Evolutionary conservation across 305 asterid species (phyloP), one percentile per base, ranked within the genome.

Genomic region (Plantago coronopus): DNA sequence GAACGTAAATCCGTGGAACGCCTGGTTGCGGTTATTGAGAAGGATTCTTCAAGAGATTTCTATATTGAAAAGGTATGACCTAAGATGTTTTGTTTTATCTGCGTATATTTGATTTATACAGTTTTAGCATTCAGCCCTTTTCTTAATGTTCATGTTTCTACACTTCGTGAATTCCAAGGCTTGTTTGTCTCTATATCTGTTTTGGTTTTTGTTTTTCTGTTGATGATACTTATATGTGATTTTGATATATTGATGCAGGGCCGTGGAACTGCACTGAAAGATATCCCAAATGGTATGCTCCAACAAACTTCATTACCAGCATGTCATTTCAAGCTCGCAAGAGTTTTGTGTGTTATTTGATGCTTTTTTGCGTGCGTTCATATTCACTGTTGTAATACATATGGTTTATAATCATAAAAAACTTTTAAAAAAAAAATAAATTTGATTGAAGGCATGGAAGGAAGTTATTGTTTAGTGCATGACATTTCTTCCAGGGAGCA

Each of bases 1-100:
- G 95, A 85, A 66, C 81, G 95, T 25, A 89, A 87, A 79, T 89
- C 95, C 48, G 97, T 87, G 40, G 91, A 83, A 66, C 80, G 95
- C 76, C 70, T 89, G 78, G 97, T 87, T 54, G 94, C 94, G 42
- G 62, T 74, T 54, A 67, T 87, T 65, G 95, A 89, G 65, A 79
- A 72, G 74, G 95, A 86, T 29, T 53, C 83, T 31, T 38, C 67
- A 38, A 89, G 59, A 71, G 91, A 80, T 21, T 67, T 89, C 42
- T 78, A 44, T 47, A 78, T 88, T 69, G 91, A 77, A 62, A 83
- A 88, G 95, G 96, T 85, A 64, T 57, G 44, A 23, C 12, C 13
- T 34, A 10, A 34, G 42, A 20, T 46, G 61, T 69, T 72, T 54
- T 46, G 48, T 43, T 68, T 63, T 29, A 8, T 8, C 16, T 55